These are phyloP conservation scores for Candida dendrica DNA, from an alignment of 805 yeast species.

Conservation along the genomic window DNA sequence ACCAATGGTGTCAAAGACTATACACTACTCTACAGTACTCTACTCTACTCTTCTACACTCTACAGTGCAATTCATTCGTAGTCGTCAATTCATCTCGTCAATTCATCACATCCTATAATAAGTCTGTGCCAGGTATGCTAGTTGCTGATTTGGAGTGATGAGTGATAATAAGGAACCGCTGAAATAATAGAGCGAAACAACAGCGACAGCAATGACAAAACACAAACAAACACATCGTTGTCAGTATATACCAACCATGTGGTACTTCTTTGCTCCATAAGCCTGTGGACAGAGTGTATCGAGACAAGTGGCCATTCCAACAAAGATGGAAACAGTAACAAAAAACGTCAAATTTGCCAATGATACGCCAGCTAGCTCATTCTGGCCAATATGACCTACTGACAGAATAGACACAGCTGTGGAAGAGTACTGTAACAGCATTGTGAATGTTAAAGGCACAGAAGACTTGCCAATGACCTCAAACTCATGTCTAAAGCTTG, in stretches of 20 bases:
- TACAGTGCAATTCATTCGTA: too few species aligned
- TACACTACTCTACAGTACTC: too few species aligned
- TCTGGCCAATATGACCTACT: slow-evolving; percentile 71
- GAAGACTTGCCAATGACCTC: slow-evolving; percentile 17
- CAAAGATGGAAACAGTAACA: slow-evolving; percentile 66
- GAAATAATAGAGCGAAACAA: slow-evolving; percentile 46
- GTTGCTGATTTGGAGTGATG: slow-evolving; percentile 6
- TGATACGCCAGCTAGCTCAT: slow-evolving; percentile 71
- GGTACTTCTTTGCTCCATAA: slow-evolving; percentile 61
- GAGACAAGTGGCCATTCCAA: slow-evolving; percentile 69
- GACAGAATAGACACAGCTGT: neutral
- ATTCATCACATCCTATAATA: slow-evolving; percentile 38
- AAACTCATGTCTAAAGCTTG: too few species aligned
- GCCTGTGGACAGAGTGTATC: slow-evolving; percentile 79
- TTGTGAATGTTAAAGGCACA: neutral
- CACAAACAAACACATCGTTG: slow-evolving; percentile 43
- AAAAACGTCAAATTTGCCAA: slow-evolving; percentile 73
- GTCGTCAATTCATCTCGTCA: too few species aligned
- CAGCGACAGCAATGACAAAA: slow-evolving; percentile 26
- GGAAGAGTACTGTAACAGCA: neutral
- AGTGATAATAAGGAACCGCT: slow-evolving; percentile 9
- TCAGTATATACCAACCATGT: slow-evolving; percentile 59
- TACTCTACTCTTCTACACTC: too few species aligned
- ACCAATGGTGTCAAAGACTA: too few species aligned
- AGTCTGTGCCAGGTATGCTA: slow-evolving; percentile 42